phyloP scores from a whole-genome alignment of 2,329 filamentous ascomycete species.

The Arthrobotrys entomopaga region DNA sequence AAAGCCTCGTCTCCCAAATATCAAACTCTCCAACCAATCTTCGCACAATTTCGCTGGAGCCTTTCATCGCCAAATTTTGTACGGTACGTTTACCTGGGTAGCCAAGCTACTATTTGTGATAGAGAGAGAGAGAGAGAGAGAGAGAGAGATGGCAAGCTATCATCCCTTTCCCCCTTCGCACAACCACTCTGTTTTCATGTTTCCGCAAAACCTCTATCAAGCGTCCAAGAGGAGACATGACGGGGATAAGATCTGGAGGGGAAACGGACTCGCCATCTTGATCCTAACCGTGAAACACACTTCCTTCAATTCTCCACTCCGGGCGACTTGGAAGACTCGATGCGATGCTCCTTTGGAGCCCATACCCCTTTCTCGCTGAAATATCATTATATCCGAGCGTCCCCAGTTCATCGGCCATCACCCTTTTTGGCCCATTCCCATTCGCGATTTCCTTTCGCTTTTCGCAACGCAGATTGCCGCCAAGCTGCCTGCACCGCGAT shows the following conservation, averaged over 20 bases:
- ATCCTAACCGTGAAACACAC: no score
- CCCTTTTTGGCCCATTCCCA: background rate
- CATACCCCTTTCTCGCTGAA: background rate
- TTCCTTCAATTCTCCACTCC: no score
- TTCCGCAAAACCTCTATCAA: no score
- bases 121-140: no score
- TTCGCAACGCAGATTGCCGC: conserved; percentile 11
- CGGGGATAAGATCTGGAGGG: no score
- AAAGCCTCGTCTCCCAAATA: background rate
- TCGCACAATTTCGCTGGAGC: background rate
- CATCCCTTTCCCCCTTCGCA: no score
- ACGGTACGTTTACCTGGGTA: no score
- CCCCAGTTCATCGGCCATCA: conserved; percentile 5
- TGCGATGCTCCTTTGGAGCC: conserved; percentile 7
- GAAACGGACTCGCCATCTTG: no score
- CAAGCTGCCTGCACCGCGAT: background rate
- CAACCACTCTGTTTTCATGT: no score
- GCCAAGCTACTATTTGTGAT: background rate
- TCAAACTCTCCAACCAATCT: background rate
- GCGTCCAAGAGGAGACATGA: no score
- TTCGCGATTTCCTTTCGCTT: conserved; percentile 17
- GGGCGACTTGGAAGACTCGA: background rate
- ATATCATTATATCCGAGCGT: conserved; percentile 9
- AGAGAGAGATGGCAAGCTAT: no score
- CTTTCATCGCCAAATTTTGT: no score